Percentiles rank a stretch among this genome's conserved stretches.
phyloP scores from a whole-genome alignment of 1,284 basidiomycete genomes.

The Erythrobasidium hasegawianum region DNA sequence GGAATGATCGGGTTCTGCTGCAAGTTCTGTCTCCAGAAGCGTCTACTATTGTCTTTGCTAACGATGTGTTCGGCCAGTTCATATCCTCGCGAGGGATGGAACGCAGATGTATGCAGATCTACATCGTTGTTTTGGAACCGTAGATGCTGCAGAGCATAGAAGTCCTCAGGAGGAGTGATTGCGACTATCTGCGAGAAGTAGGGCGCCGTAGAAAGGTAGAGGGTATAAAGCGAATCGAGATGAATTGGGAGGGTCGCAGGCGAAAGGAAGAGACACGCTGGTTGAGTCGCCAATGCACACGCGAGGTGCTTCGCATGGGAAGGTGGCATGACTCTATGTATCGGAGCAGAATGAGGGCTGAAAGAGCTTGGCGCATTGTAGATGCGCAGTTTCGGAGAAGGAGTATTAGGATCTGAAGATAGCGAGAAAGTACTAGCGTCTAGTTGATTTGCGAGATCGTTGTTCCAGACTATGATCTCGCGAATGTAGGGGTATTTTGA shows the following conservation, averaged over 20 bases:
- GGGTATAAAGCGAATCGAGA: slow-evolving; percentile 41
- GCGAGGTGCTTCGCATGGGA: slow-evolving; percentile 39
- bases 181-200: slow-evolving; percentile 14
- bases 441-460: slow-evolving; percentile 31
- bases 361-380: slow-evolving; percentile 42
- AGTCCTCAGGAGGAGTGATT: slow-evolving; percentile 15
- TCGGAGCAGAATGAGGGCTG: slow-evolving; percentile 4
- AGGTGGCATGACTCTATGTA: slow-evolving; percentile 20
- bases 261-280: slow-evolving; percentile 32
- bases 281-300: slow-evolving; percentile 36
- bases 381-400: slow-evolving; percentile 37
- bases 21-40: slow-evolving; percentile 16
- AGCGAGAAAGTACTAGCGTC: background rate
- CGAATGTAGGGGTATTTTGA: slow-evolving; percentile 40
- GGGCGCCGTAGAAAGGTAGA: slow-evolving; percentile 30
- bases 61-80: slow-evolving; percentile 18
- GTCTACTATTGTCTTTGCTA: background rate
- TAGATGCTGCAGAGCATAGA: slow-evolving; percentile 10
- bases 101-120: slow-evolving; percentile 16
- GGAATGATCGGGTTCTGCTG: slow-evolving; percentile 6
- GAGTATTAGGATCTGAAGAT: background rate
- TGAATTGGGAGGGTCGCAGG: slow-evolving; percentile 22
- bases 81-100: background rate
- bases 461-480: slow-evolving; percentile 46
- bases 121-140: slow-evolving; percentile 20